Base-by-base conservation (phyloP, 805 yeast genomes). In the Priceomyces medius region DNA sequence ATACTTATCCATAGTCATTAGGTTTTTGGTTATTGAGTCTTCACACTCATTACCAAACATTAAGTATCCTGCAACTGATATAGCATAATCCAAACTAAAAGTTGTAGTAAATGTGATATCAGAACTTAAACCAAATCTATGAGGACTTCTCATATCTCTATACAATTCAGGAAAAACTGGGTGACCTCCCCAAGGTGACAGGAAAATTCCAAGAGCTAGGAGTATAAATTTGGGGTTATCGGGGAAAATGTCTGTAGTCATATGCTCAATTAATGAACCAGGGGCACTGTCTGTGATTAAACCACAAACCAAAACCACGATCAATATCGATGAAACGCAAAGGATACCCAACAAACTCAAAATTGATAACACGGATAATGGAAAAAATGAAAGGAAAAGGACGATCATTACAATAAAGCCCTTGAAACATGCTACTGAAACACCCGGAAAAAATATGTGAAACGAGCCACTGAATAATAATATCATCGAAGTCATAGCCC, bases 171-270 rank as follows among this genome's bases (percentile, higher is more conserved):
- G 91, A 49, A 83, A 83, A 5, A 85, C 82, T 1, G 88, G 87
- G 57, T 85, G 91, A 2, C 93, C 93, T 42, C 91, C 91, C 80
- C 87, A 85, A 9, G 89, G 88, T 3, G 90, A 88, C 73, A 85
- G 76, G 44, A 81, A 72, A 20, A 85, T 71, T 2, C 91, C 91
- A 42, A 83, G 63, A 7, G 84, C 73, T 26, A 79, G 60, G 7
- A 77, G 54, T 7, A 81, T 48, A 37, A 68, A 66, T 4, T 61
- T 51, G 20, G 57, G 34, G 14, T 56, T 45, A 9, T 47, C 20
- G 2, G 76, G 76, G 58, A 64, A 66, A 34, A 59, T 40, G 28
- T 54, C 48, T 1, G 72, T 65, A 18, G 64, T 59, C 55, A 80
- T 79, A 26, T 74, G 74, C 33, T 63, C 60, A n/a, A 64, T 47